Percentiles rank a stretch among this genome's conserved stretches.
These are phyloP conservation scores for Orbilia javanica DNA, from an alignment of 2,329 filamentous ascomycete species.

Conservation along the genomic window DNA sequence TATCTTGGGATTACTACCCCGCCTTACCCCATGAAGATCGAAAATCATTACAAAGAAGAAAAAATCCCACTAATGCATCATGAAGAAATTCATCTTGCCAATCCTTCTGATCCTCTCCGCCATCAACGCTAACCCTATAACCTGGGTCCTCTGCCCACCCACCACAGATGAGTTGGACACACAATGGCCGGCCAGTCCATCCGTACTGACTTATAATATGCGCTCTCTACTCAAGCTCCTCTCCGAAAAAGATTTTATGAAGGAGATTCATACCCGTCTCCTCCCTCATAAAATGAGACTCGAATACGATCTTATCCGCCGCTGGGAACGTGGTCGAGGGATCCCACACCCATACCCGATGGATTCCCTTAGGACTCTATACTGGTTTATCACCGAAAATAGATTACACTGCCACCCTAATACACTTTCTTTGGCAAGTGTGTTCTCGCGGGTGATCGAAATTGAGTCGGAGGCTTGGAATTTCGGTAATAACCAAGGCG, in stretches of 20 bases:
- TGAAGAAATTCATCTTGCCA: not conserved
- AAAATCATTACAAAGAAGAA: no score
- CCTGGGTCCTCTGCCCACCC: constrained; percentile 10
- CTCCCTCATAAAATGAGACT: not conserved
- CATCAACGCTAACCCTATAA: not conserved
- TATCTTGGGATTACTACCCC: no score
- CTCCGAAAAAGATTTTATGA: constrained; percentile 1
- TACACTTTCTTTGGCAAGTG: not conserved
- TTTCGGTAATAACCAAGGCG: not conserved
- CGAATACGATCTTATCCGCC: not conserved
- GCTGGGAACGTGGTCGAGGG: constrained; percentile 20
- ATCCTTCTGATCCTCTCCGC: not conserved
- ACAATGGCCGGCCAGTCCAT: not conserved
- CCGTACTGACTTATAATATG: constrained; percentile 28
- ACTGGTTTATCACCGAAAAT: constrained; percentile 3
- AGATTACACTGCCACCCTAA: constrained; percentile 27
- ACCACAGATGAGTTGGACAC: not conserved
- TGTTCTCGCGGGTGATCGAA: constrained; percentile 17
- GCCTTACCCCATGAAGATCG: no score
- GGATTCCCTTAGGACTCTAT: constrained; percentile 12
- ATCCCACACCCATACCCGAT: constrained; percentile 21
- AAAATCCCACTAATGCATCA: no score
- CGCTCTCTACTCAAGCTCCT: constrained; percentile 1
- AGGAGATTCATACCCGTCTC: not conserved
- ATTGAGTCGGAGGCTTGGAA: constrained; percentile 6